phyloP scores from a whole-genome alignment of 2,329 filamentous ascomycete species.

The Penicillium olsonii region DNA sequence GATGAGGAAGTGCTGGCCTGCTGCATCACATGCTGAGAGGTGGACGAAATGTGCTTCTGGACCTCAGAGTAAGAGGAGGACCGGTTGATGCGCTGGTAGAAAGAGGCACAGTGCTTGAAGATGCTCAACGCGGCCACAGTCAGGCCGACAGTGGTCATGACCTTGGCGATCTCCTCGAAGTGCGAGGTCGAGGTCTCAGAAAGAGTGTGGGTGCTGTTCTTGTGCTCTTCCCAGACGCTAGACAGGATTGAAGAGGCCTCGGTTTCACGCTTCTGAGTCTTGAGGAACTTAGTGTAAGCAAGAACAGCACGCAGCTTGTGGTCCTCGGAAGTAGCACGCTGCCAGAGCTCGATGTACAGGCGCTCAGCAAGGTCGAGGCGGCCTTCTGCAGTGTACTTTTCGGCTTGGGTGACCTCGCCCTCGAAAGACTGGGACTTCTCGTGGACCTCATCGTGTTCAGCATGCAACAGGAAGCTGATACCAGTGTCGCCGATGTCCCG shows the following conservation, averaged over 20 bases:
- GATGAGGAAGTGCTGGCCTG: conserved; percentile 38
- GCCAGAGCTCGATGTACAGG: conserved; percentile 54
- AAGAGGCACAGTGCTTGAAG: conserved; percentile 46
- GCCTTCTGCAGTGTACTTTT: conserved; percentile 38
- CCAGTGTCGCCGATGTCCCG: conserved; percentile 16
- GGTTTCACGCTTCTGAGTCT: conserved; percentile 45
- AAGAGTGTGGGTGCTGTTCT: conserved; percentile 44
- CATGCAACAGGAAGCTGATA: conserved; percentile 35
- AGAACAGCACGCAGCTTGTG: conserved; percentile 50
- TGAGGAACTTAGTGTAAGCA: conserved; percentile 52
- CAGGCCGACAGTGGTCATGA: conserved; percentile 50
- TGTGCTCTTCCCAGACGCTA: conserved; percentile 53
- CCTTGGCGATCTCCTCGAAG: conserved; percentile 44
- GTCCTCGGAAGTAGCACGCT: conserved; percentile 53
- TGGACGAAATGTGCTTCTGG: conserved; percentile 46
- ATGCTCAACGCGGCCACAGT: conserved; percentile 49
- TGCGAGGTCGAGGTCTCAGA: conserved; percentile 42
- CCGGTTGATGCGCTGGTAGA: conserved; percentile 41
- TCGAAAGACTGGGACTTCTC: conserved; percentile 30
- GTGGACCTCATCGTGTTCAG: conserved; percentile 42
- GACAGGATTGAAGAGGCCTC: conserved; percentile 51
- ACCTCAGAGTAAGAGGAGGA: conserved; percentile 44
- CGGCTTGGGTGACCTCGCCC: conserved; percentile 41
- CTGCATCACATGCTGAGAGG: conserved; percentile 46
- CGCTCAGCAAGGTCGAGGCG: conserved; percentile 45